phyloP scores from a whole-genome alignment of 2,329 filamentous ascomycete species.

The Alternaria brassicicola region DNA sequence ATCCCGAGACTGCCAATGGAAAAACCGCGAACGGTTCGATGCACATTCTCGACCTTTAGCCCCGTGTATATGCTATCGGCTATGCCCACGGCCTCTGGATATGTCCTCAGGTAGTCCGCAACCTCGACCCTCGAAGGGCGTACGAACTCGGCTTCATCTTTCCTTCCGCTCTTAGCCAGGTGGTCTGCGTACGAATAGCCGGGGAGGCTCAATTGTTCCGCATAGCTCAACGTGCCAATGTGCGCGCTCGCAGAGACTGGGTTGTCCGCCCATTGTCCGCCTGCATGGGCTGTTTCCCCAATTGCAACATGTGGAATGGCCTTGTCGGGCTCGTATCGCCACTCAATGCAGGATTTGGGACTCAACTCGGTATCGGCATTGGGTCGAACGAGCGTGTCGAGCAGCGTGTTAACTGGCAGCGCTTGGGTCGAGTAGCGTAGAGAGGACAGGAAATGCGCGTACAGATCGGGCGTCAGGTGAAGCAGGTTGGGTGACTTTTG shows the following conservation, averaged over 20 bases:
- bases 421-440: conserved; percentile 67
- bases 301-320: conserved; percentile 61
- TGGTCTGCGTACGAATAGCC: conserved; percentile 64
- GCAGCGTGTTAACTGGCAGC: conserved; percentile 64
- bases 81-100: conserved; percentile 61
- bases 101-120: conserved; percentile 61
- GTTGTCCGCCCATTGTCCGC: conserved; percentile 66
- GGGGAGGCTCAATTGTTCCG: conserved; percentile 65
- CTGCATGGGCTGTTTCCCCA: conserved; percentile 57
- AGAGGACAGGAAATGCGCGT: conserved; percentile 64
- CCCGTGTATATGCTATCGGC: conserved; percentile 54
- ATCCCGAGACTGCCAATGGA: conserved; percentile 59
- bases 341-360: conserved; percentile 59
- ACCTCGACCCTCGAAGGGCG: conserved; percentile 62
- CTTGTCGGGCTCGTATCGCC: conserved; percentile 58
- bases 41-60: conserved; percentile 52
- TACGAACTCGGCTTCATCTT: conserved; percentile 55
- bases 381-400: conserved; percentile 65
- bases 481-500: conserved; percentile 55
- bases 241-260: conserved; percentile 59
- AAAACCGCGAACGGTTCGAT: conserved; percentile 55
- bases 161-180: conserved; percentile 51
- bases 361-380: conserved; percentile 64
- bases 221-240: conserved; percentile 66
- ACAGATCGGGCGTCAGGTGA: conserved; percentile 57